Percentiles rank a stretch among this genome's conserved stretches.
Evolutionary conservation across 371 early-diverging fungal species (phyloP).

Genomic region (Haplosporangium sp.): DNA sequence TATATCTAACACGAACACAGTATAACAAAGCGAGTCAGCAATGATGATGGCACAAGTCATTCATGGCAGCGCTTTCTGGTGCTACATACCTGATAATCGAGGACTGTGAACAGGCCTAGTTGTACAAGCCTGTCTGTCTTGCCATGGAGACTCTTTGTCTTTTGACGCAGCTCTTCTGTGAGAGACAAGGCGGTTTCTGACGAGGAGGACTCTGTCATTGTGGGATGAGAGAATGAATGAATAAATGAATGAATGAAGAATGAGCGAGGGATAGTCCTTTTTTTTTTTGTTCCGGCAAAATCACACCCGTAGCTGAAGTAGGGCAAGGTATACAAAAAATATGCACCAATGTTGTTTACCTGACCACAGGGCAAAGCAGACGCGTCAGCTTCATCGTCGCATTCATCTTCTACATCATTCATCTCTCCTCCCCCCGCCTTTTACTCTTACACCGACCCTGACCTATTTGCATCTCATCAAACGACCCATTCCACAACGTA

Average conservation of each 20-base stretch:
- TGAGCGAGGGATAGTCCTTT: background rate
- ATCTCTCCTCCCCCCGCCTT: background rate
- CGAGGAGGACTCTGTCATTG: background rate
- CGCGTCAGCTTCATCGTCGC: background rate
- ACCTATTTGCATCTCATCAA: too few species aligned
- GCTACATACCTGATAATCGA: conserved; percentile 31
- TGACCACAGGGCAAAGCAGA: background rate
- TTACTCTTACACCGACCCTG: too few species aligned
- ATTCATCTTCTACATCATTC: background rate
- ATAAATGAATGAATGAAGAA: background rate
- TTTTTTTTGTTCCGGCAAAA: too few species aligned
- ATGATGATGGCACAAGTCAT: background rate
- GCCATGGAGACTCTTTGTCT: conserved; percentile 35
- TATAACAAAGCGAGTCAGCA: background rate
- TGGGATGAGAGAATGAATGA: background rate
- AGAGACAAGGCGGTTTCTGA: background rate
- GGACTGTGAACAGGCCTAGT: conserved; percentile 40
- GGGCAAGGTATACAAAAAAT: too few species aligned
- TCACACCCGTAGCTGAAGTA: too few species aligned
- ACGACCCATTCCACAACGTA: background rate
- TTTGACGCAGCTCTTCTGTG: conserved; percentile 40
- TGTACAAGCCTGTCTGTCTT: conserved; percentile 42
- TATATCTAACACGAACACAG: conserved; percentile 21
- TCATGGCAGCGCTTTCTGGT: background rate
- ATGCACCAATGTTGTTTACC: too few species aligned